Conservation (phyloP, 1,139 yeast genomes). For the Geotrichum candidum region DNA sequence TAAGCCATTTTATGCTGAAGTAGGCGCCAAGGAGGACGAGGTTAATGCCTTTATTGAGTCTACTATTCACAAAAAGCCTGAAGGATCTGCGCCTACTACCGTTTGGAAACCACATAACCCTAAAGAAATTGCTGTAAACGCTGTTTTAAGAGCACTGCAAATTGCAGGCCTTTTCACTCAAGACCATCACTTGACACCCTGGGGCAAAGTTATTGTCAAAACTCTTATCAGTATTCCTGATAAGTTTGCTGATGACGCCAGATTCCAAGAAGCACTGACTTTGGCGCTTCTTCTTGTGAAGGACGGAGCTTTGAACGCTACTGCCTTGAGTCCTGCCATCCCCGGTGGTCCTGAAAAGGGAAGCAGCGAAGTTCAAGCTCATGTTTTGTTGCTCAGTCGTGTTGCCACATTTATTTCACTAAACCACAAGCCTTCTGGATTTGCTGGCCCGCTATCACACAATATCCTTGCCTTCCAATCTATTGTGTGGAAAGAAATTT, state of each 20-base stretch:
- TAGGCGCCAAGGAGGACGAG: slow-evolving; percentile 4
- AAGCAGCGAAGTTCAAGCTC: slow-evolving; percentile 32
- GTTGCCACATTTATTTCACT: slow-evolving; percentile 52
- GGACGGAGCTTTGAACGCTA: slow-evolving; percentile 22
- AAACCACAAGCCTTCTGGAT: slow-evolving; percentile 51
- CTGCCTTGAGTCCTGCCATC: slow-evolving; percentile 24
- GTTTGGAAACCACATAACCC: slow-evolving; percentile 1
- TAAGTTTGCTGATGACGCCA: neutral
- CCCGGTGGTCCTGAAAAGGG: slow-evolving; percentile 35
- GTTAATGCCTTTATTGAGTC: slow-evolving; percentile 9
- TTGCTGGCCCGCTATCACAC: slow-evolving; percentile 67
- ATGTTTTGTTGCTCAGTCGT: slow-evolving; percentile 50
- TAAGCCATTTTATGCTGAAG: slow-evolving; percentile 8
- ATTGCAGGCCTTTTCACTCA: slow-evolving; percentile 50
- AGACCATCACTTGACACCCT: slow-evolving; percentile 42
- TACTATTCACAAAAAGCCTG: slow-evolving; percentile 12
- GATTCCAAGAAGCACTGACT: slow-evolving; percentile 29
- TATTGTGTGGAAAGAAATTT: slow-evolving; percentile 50
- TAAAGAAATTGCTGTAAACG: slow-evolving; percentile 35
- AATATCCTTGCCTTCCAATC: slow-evolving; percentile 62
- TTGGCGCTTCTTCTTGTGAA: slow-evolving; percentile 31
- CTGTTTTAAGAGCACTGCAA: slow-evolving; percentile 52
- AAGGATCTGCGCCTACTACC: neutral
- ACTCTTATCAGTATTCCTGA: slow-evolving; percentile 21
- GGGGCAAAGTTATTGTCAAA: slow-evolving; percentile 51